Evolutionary conservation across 1,139 yeast species (phyloP).

Genomic region (Lipomyces yarrowii): DNA sequence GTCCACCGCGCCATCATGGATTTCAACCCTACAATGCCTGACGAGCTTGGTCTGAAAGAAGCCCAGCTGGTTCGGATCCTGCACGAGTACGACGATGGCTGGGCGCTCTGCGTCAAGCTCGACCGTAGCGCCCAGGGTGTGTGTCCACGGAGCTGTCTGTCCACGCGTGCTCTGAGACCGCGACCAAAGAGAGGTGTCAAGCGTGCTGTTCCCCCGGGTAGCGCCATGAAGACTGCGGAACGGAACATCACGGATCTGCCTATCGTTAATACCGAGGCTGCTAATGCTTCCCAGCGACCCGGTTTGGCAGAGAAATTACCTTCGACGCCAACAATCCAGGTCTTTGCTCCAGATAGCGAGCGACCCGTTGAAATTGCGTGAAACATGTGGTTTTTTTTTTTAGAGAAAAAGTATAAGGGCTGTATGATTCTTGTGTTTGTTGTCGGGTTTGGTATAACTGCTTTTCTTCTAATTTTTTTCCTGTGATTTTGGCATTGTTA

Average conservation of each 20-base stretch:
- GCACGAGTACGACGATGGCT: constrained; percentile 35
- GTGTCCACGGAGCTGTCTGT: constrained; percentile 34
- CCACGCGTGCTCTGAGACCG: constrained; percentile 28
- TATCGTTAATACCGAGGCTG: constrained; percentile 8
- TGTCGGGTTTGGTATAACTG: neutral
- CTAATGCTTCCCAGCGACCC: constrained; percentile 3
- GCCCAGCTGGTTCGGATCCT: constrained; percentile 34
- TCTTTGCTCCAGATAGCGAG: constrained; percentile 30
- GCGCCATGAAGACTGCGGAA: constrained; percentile 6
- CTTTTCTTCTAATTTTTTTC: too few relatives aligned
- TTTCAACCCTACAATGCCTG: constrained; percentile 34
- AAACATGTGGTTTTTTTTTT: neutral
- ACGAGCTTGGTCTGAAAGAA: constrained; percentile 32
- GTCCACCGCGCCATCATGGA: constrained; percentile 33
- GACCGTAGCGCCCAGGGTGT: constrained; percentile 33
- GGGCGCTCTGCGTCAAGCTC: constrained; percentile 33
- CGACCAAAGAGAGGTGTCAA: constrained; percentile 28
- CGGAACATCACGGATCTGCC: constrained; percentile 15
- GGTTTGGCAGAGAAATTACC: constrained; percentile 7
- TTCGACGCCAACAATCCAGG: constrained; percentile 29
- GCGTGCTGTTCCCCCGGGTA: neutral
- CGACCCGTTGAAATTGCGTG: constrained; percentile 22
- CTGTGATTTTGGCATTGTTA: neutral
- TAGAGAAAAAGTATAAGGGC: neutral
- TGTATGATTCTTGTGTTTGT: neutral